Conservation (phyloP, 2,329 filamentous ascomycete genomes). For the Penicillium corylophilum region DNA sequence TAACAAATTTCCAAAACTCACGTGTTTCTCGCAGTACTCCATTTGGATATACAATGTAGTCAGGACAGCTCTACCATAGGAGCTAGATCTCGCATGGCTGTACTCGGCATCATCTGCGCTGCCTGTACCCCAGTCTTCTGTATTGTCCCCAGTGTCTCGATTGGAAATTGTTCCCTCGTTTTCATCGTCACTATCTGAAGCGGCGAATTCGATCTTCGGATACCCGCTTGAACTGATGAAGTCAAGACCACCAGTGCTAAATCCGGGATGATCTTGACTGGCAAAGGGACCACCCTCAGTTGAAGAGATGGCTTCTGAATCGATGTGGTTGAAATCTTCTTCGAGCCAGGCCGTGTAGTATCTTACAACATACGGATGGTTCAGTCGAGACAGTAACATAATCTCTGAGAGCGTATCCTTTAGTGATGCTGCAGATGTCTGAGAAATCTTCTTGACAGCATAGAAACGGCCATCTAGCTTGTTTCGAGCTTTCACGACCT, state of each 20-base stretch:
- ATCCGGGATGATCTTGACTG: constrained; percentile 37
- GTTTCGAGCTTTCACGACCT: constrained; percentile 92
- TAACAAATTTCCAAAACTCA: constrained; percentile 39
- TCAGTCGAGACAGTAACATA: constrained; percentile 83
- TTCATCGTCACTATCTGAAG: constrained; percentile 53
- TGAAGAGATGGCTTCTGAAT: constrained; percentile 45
- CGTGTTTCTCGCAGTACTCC: constrained; percentile 94
- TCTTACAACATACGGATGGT: constrained; percentile 82
- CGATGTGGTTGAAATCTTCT: constrained; percentile 51
- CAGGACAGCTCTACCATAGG: constrained; percentile 55
- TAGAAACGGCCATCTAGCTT: constrained; percentile 92
- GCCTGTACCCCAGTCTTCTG: constrained; percentile 21
- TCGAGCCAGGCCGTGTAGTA: constrained; percentile 98
- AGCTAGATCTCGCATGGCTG: constrained; percentile 47
- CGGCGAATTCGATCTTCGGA: constrained; percentile 71
- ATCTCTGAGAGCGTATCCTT: constrained; percentile 75
- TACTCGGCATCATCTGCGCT: constrained; percentile 35
- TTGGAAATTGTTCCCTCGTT: constrained; percentile 39
- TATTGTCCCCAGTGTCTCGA: constrained; percentile 26
- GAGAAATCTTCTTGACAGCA: constrained; percentile 93
- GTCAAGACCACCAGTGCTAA: constrained; percentile 80
- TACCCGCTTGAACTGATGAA: constrained; percentile 87
- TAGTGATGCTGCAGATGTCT: constrained; percentile 66
- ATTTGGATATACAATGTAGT: constrained; percentile 95
- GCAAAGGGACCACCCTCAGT: constrained; percentile 56